Evolutionary conservation across 2,329 filamentous ascomycete species (phyloP).

Genomic region (Fusarium nodosum): DNA sequence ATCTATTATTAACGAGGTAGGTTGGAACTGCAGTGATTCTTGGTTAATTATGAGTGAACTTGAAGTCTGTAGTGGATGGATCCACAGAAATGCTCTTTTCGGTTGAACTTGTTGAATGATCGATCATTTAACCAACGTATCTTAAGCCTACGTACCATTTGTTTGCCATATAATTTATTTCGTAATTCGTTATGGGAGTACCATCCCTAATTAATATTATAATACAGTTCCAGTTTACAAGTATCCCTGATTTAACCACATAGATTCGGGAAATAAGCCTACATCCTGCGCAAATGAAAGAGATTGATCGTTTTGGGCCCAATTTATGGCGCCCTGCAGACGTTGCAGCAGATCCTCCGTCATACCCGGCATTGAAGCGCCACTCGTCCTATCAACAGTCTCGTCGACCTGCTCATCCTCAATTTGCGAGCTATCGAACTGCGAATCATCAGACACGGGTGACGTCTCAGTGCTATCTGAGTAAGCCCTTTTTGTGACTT

Average conservation of each 20-base stretch:
- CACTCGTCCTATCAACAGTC: background rate
- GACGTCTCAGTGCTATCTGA: background rate
- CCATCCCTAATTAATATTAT: background rate
- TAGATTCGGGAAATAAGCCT: slow-evolving; percentile 10
- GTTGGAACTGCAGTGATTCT: too few species aligned
- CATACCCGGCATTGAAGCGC: background rate
- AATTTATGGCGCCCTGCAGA: slow-evolving; percentile 11
- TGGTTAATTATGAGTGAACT: too few species aligned
- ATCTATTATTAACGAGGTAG: too few species aligned
- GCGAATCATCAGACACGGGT: background rate
- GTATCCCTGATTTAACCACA: slow-evolving; percentile 1
- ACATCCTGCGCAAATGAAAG: slow-evolving; percentile 27
- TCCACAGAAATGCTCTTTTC: too few species aligned
- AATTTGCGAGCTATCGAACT: background rate
- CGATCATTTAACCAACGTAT: background rate
- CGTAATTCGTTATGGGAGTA: too few species aligned
- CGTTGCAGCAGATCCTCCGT: slow-evolving; percentile 14
- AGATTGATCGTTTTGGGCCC: slow-evolving; percentile 35
- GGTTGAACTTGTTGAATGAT: too few species aligned
- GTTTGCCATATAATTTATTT: background rate
- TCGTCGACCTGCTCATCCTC: background rate
- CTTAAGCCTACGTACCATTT: background rate
- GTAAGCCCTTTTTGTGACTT: slow-evolving; percentile 2
- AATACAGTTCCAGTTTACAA: slow-evolving; percentile 1
- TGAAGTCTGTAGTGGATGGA: too few species aligned